These are phyloP conservation scores for Aspergillus chevalieri DNA, from an alignment of 2,329 filamentous ascomycete species.

Conservation along the genomic window DNA sequence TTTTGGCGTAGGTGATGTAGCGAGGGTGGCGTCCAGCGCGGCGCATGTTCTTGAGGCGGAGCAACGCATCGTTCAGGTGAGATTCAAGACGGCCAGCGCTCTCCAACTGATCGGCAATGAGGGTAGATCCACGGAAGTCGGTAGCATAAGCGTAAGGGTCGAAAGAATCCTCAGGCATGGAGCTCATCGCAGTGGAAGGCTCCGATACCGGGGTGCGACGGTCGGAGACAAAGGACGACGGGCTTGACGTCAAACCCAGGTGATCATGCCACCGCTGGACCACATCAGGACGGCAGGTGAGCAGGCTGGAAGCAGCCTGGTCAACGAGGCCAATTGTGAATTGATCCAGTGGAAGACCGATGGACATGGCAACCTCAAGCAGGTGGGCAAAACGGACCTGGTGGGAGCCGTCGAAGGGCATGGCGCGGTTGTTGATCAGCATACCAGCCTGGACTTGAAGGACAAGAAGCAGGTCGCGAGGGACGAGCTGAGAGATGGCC, in stretches of 20 bases:
- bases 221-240: constrained; percentile 38
- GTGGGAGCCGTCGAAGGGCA: constrained; percentile 50
- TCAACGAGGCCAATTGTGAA: constrained; percentile 54
- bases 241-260: constrained; percentile 39
- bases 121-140: constrained; percentile 86
- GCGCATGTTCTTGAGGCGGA: constrained; percentile 86
- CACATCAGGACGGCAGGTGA: constrained; percentile 40
- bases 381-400: constrained; percentile 57
- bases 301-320: constrained; percentile 51
- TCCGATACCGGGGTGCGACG: constrained; percentile 39
- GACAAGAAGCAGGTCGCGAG: constrained; percentile 50
- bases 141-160: constrained; percentile 88
- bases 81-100: constrained; percentile 66
- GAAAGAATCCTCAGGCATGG: constrained; percentile 69
- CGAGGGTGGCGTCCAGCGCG: constrained; percentile 84
- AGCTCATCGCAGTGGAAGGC: constrained; percentile 44
- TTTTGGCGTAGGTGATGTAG: constrained; percentile 94
- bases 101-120: constrained; percentile 86
- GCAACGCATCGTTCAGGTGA: constrained; percentile 72
- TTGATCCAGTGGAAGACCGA: constrained; percentile 49
- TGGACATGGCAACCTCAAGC: constrained; percentile 52
- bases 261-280: constrained; percentile 55
- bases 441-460: constrained; percentile 55
- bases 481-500: constrained; percentile 51
- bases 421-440: constrained; percentile 33